Percentiles rank a stretch among this genome's conserved stretches.
Evolutionary conservation across 371 early-diverging fungal species (phyloP).

Genomic region (Mucor irregularis): DNA sequence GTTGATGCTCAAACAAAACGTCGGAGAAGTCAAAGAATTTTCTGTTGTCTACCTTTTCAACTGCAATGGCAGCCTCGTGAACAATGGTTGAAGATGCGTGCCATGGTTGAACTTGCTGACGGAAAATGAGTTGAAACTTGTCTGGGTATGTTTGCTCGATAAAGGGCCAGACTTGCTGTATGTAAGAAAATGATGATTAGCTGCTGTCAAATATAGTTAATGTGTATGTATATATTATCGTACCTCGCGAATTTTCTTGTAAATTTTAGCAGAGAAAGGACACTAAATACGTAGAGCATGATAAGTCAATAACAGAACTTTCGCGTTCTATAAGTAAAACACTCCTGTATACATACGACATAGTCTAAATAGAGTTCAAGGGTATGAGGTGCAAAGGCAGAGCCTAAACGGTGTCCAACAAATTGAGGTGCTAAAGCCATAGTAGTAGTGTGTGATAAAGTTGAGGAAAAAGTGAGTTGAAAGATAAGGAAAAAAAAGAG

Average conservation of each 20-base stretch:
- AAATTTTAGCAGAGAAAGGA: slow-evolving; percentile 64
- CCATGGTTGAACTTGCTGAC: slow-evolving; percentile 88
- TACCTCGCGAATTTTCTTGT: slow-evolving; percentile 53
- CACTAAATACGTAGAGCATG: slow-evolving; percentile 33
- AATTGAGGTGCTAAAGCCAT: slow-evolving; percentile 56
- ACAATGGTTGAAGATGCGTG: slow-evolving; percentile 74
- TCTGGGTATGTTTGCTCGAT: slow-evolving; percentile 50
- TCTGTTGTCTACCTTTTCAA: slow-evolving; percentile 58
- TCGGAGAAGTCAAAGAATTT: slow-evolving; percentile 63
- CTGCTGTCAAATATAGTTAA: background rate
- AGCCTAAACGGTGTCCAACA: slow-evolving; percentile 61
- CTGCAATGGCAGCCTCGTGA: slow-evolving; percentile 84
- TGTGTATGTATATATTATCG: background rate
- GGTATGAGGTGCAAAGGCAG: slow-evolving; percentile 49
- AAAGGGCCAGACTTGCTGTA: slow-evolving; percentile 61
- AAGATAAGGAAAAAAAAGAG: too few relatives aligned
- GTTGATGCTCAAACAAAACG: slow-evolving; percentile 61
- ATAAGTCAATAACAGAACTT: background rate
- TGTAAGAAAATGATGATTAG: background rate
- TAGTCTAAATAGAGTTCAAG: slow-evolving; percentile 71
- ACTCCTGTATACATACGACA: slow-evolving; percentile 37
- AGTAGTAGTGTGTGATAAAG: too few relatives aligned
- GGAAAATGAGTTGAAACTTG: slow-evolving; percentile 64
- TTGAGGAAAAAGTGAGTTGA: too few relatives aligned
- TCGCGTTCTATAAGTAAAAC: background rate